Base-by-base conservation (phyloP, 23 red algal genomes). In the Agarophyton chilense region DNA sequence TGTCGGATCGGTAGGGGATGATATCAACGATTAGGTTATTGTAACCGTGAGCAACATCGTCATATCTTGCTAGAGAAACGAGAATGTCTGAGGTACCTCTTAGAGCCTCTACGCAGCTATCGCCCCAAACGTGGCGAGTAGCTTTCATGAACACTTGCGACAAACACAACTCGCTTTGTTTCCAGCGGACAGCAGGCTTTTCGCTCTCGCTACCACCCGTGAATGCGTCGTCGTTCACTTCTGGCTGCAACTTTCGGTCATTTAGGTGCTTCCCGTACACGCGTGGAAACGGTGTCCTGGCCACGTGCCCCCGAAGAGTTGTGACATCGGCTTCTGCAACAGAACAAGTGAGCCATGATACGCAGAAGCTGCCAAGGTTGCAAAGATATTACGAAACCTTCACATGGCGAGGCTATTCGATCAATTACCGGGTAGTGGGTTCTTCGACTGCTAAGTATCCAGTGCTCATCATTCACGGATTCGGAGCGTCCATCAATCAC, bases 381-480 rank as follows among this genome's bases (percentile, higher is more conserved):
- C 91, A 72, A 63, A 87, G 94, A 26, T 82, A 78, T 42, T 96
- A 70, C 53, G 70, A 91, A 35, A 96, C 94, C 35, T 96, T 91
- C 67, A 45, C 44, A 26, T 96, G 94, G 94, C 78, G 86, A 17
- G 54, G 70, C 21, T 92, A 87, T 61, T 39, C 33, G 35, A 98
- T 98, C 66, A 98, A 98, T 65, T 98, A 94, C 56, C 82, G 66
- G 25, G 86, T 70, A 24, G 87, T 84, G 63, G 76, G 71, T 31
- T 49, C 46, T n/a, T 21, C 11, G 16, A 57, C 54, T 2, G 24
- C 21, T 44, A 73, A 14, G 22, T 52, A 72, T 11, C 96, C 81
- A 50, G 88, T 99, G 2, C 82, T 99, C 46, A 70, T 99, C 9
- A 81, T 99, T 64, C 97, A 99, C 64, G 97, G 97, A 5, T 99